Base-by-base conservation (phyloP, 495 filamentous ascomycete species). In the Wilcoxina mikolae region DNA sequence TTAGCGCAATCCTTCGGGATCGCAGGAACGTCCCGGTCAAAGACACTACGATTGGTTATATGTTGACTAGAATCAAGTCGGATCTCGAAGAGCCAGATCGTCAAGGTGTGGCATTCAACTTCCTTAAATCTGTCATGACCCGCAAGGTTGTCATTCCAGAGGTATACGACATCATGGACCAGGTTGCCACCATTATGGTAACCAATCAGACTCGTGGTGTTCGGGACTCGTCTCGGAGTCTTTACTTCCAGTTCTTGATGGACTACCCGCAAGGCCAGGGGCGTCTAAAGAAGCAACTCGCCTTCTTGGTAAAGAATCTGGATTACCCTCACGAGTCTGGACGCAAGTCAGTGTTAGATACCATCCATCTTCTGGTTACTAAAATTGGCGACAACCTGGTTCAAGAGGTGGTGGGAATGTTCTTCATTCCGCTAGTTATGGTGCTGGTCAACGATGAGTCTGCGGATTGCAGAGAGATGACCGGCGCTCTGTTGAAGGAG, bases 191-290 rank as follows among this genome's bases (percentile, higher is more conserved):
- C n/a, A 82, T 96, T 68, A 94, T 96, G 89, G 85, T 98, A 54
- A 95, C 84, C 23, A 95, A 95, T 67, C 83, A 94, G 54, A 87
- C 87, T 58, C 80, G 82, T 59, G 78, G 80, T 57, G 84, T 89
- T 2, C 77, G 90, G 39, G 88, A 95, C 61, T 70, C 90, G 29
- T 89, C 90, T 17, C 78, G 93, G 26, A 85, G 86, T 20, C 83
- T 81, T 23, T 98, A 93, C 69, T 80, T 95, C 66, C 86, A 94
- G 60, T 98, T 96, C 73, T 68, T 98, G 31, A 80, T 88, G 58
- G 85, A 95, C 42, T 98, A 95, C 64, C 91, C 91, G 0, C 91
- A 96, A 64, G 85, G 82, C 60, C 85, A 85, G 65, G 82, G 79
- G 57, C 74, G 93, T 2, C 87, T 88, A 76, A 75, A 76, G 11